A percentile compares a stretch with the other conserved stretches of the same genome.
Evolutionary conservation across 805 yeast genomes (phyloP).

Genomic region (Ogataea henricii): DNA sequence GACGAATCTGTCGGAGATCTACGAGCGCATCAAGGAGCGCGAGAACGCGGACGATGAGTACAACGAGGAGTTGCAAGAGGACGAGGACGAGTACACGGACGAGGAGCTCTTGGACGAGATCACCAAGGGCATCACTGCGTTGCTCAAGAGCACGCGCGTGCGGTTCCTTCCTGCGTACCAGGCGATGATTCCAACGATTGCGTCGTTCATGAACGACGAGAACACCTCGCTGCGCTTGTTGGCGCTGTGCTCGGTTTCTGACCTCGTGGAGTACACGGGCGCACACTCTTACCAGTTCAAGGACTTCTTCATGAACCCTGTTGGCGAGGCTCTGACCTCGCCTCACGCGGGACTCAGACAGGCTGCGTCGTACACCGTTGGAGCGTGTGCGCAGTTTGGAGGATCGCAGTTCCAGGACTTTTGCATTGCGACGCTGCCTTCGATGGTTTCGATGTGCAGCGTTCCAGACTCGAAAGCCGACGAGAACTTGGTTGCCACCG

Average conservation of each 20-base stretch:
- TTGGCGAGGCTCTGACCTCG: slow-evolving; percentile 67
- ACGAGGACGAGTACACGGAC: slow-evolving; percentile 83
- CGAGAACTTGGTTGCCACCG: slow-evolving; percentile 84
- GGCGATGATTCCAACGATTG: slow-evolving; percentile 60
- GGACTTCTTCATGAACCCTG: slow-evolving; percentile 61
- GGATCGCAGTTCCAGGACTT: slow-evolving; percentile 63
- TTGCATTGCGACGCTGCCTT: slow-evolving; percentile 69
- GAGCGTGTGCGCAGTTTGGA: slow-evolving; percentile 83
- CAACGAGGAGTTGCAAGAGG: slow-evolving; percentile 81
- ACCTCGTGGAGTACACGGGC: slow-evolving; percentile 79
- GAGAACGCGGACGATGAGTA: slow-evolving; percentile 81
- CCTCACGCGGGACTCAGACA: slow-evolving; percentile 78
- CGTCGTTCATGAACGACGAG: slow-evolving; percentile 62
- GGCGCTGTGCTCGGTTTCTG: slow-evolving; percentile 79
- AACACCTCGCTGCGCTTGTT: slow-evolving; percentile 70
- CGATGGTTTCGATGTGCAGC: slow-evolving; percentile 69
- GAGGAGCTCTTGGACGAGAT: slow-evolving; percentile 88
- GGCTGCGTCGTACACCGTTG: slow-evolving; percentile 81
- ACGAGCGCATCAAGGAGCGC: slow-evolving; percentile 69
- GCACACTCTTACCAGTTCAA: slow-evolving; percentile 62
- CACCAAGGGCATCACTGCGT: slow-evolving; percentile 68
- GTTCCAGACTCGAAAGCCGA: slow-evolving; percentile 85
- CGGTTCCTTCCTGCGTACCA: slow-evolving; percentile 68
- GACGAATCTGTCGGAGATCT: slow-evolving; percentile 63
- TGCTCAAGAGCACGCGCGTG: slow-evolving; percentile 63